Percentiles rank a stretch among this genome's conserved stretches.
phyloP scores from a whole-genome alignment of 169 alveolate genomes.

The Plasmodium inui region DNA sequence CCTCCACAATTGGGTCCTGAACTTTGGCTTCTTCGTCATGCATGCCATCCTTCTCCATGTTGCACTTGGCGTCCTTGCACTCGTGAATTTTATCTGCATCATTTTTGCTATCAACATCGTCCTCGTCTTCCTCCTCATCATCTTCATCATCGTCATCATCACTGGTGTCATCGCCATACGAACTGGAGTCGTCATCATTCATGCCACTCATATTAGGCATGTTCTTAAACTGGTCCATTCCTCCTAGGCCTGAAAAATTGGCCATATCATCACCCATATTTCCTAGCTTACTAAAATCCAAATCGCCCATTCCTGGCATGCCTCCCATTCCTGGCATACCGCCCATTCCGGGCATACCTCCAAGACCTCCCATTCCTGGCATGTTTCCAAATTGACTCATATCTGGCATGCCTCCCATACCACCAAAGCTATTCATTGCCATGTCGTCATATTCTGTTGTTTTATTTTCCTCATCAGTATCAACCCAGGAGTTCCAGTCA shows the following conservation, averaged over 20 bases:
- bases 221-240: conserved; percentile 74
- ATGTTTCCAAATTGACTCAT: conserved; percentile 59
- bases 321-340: conserved; percentile 77
- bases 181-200: conserved; percentile 71
- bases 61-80: conserved; percentile 41
- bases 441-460: conserved; percentile 78
- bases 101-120: conserved; percentile 19
- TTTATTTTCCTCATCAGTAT: conserved; percentile 85
- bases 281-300: conserved; percentile 69
- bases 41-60: conserved; percentile 11
- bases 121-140: conserved; percentile 33
- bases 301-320: conserved; percentile 52
- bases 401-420: conserved; percentile 73
- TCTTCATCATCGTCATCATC: conserved; percentile 66
- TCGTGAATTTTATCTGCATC: conserved; percentile 19
- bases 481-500: conserved; percentile 89
- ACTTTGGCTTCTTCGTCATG: conserved; percentile 40
- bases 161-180: conserved; percentile 71
- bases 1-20: conserved; percentile 64
- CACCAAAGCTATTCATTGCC: conserved; percentile 84
- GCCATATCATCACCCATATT: conserved; percentile 75
- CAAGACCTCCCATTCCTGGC: conserved; percentile 82
- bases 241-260: conserved; percentile 70
- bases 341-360: conserved; percentile 76
- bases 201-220: conserved; percentile 71